Evolutionary conservation across 2,329 filamentous ascomycete genomes (phyloP).

Genomic region (Exophiala viscosa): DNA sequence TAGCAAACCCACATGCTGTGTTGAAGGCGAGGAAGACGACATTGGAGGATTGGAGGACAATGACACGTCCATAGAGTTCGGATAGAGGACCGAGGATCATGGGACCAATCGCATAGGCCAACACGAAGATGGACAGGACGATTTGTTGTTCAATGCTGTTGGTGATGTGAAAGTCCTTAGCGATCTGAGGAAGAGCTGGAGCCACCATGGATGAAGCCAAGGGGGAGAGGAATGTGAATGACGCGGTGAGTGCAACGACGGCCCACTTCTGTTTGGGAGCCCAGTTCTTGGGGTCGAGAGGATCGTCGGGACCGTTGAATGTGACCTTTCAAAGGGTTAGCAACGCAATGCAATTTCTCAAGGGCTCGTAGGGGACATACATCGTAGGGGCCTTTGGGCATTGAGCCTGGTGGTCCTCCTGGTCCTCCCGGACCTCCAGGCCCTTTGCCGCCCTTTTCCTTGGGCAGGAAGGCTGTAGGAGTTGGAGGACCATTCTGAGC

Average conservation of each 20-base stretch:
- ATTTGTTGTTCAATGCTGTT: slow-evolving; percentile 46
- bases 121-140: slow-evolving; percentile 54
- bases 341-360: slow-evolving; percentile 4
- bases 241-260: slow-evolving; percentile 52
- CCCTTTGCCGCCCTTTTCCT: slow-evolving; percentile 16
- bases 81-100: slow-evolving; percentile 53
- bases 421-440: slow-evolving; percentile 15
- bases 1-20: slow-evolving; percentile 56
- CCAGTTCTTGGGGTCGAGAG: slow-evolving; percentile 55
- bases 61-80: slow-evolving; percentile 55
- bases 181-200: slow-evolving; percentile 51
- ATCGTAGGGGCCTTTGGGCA: slow-evolving; percentile 52
- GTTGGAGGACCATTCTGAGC: slow-evolving; percentile 26
- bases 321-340: slow-evolving; percentile 32
- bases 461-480: slow-evolving; percentile 25
- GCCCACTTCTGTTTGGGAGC: slow-evolving; percentile 55
- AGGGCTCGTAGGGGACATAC: slow-evolving; percentile 25
- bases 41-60: slow-evolving; percentile 54
- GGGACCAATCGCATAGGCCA: slow-evolving; percentile 54
- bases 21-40: slow-evolving; percentile 58
- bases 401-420: slow-evolving; percentile 11
- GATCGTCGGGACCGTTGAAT: slow-evolving; percentile 54
- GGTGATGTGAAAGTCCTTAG: slow-evolving; percentile 52
- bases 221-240: slow-evolving; percentile 61
- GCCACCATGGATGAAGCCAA: slow-evolving; percentile 62